Conservation (phyloP, 23 red algal genomes). For the Pyropia haitanensis region DNA sequence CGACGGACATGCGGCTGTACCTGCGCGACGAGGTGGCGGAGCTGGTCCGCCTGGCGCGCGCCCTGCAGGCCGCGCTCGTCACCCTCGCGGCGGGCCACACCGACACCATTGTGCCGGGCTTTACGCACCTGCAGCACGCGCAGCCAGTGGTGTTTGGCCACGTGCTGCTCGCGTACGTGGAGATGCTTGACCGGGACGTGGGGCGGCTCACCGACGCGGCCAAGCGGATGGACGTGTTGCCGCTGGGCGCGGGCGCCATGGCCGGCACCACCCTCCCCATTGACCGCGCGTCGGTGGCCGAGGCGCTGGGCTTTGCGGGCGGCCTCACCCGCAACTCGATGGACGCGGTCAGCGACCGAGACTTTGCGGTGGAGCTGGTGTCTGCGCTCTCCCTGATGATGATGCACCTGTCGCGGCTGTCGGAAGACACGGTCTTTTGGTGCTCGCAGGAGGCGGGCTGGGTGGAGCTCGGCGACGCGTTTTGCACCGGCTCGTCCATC, state of each 20-base stretch:
- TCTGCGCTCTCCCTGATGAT: slow-evolving; percentile 66
- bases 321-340: slow-evolving; percentile 61
- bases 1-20: slow-evolving; percentile 89
- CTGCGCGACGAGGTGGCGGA: slow-evolving; percentile 81
- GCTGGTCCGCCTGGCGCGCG: slow-evolving; percentile 24
- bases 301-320: slow-evolving; percentile 71
- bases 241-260: slow-evolving; percentile 78
- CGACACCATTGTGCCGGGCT: slow-evolving; percentile 86
- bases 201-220: slow-evolving; percentile 48
- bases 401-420: slow-evolving; percentile 88
- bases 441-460: slow-evolving; percentile 88
- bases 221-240: slow-evolving; percentile 72
- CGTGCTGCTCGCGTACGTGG: slow-evolving; percentile 83
- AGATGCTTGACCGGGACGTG: slow-evolving; percentile 92
- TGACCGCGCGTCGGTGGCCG: slow-evolving; percentile 66
- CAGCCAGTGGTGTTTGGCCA: slow-evolving; percentile 94
- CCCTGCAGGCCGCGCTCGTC: slow-evolving; percentile 71
- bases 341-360: slow-evolving; percentile 92
- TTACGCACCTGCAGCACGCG: slow-evolving; percentile 99
- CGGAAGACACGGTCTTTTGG: slow-evolving; percentile 96
- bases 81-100: slow-evolving; percentile 43
- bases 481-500: slow-evolving; percentile 92
- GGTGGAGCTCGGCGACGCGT: slow-evolving; percentile 86
- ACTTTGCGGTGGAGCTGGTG: slow-evolving; percentile 90
- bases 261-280: slow-evolving; percentile 89